These are phyloP conservation scores for Oenanthe javanica DNA, from an alignment of 140 eudicot species.

Conservation along the genomic window DNA sequence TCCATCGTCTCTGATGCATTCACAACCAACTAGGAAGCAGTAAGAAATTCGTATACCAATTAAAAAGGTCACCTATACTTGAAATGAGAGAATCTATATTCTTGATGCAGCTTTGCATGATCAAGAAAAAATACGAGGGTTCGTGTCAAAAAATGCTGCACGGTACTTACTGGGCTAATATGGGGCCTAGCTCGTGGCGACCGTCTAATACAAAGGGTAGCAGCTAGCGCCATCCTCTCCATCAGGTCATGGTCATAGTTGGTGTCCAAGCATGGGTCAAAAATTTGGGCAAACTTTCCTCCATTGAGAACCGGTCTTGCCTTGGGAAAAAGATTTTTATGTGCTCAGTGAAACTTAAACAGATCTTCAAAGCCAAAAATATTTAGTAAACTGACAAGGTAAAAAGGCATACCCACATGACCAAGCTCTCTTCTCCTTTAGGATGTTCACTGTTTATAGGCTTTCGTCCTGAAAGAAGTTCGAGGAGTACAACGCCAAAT, in stretches of 20 bases:
- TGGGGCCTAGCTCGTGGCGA: constrained; percentile 47
- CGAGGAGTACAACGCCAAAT: constrained; percentile 91
- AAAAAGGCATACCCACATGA: constrained; percentile 68
- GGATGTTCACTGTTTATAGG: constrained; percentile 58
- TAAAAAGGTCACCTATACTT: neutral
- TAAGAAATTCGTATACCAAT: neutral
- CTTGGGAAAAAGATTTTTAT: constrained; percentile 24
- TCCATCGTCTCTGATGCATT: neutral
- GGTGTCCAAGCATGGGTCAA: constrained; percentile 45
- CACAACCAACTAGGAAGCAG: neutral
- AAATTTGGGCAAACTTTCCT: constrained; percentile 41
- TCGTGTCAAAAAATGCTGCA: neutral
- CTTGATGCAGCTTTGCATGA: neutral
- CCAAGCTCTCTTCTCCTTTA: constrained; percentile 77
- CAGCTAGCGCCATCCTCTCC: constrained; percentile 79
- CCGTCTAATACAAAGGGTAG: constrained; percentile 48
- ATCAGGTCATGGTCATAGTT: constrained; percentile 39
- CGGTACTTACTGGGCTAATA: constrained; percentile 49
- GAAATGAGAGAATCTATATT: neutral
- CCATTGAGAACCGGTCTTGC: constrained; percentile 55
- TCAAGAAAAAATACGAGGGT: neutral
- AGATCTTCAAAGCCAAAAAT: neutral
- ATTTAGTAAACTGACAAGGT: neutral
- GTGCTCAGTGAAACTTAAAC: neutral
- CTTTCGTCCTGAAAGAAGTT: constrained; percentile 82